Evolutionary conservation across 208 protist genomes (phyloP), one percentile per base, ranked within the genome.

Genomic region (Leishmania turanica): DNA sequence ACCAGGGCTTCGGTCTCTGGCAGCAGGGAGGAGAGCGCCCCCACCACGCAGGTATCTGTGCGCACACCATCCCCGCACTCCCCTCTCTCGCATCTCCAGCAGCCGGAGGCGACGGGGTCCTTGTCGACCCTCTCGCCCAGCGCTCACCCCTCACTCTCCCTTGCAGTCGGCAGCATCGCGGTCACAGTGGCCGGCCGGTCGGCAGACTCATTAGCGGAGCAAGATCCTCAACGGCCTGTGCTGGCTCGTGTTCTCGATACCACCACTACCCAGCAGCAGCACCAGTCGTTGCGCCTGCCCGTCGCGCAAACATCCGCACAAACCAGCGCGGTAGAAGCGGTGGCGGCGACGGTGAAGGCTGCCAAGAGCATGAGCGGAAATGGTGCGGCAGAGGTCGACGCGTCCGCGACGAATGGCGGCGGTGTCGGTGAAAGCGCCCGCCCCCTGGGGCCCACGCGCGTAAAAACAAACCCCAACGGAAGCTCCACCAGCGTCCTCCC

Each of bases 161-260:
- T 68, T 2, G 31, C 74, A 24, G 47, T 15, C 47, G 47, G 37
- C 72, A 76, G 72, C 72, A 76, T 19, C 72, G 13, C 72, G 11
- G 72, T 21, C 15, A 62, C 49, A 17, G 49, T 56, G 47, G 45
- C 45, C 24, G 56, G 74, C 58, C 74, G 56, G n/a, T 68, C 53
- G 37, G 45, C 58, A 11, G 74, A 78, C 37, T 47, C 58, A 24
- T 78, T 27, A 3, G 74, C 37, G 34, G 74, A 69, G 74, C 74
- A 78, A 5, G 34, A 68, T 3, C 11, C n/a, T n/a, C 53, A 78
- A 15, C 31, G 56, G 53, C 54, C 40, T 11, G 75, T 58, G 17
- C 75, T 70, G 40, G 24, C 56, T 54, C 60, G 27, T 34, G 75
- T 71, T 11, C 9, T 69, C 42, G 9, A 54, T n/a, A 78, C 75